Evolutionary conservation across 176 grass and related monocot genomes (phyloP).

Genomic region (Otatea glauca): DNA sequence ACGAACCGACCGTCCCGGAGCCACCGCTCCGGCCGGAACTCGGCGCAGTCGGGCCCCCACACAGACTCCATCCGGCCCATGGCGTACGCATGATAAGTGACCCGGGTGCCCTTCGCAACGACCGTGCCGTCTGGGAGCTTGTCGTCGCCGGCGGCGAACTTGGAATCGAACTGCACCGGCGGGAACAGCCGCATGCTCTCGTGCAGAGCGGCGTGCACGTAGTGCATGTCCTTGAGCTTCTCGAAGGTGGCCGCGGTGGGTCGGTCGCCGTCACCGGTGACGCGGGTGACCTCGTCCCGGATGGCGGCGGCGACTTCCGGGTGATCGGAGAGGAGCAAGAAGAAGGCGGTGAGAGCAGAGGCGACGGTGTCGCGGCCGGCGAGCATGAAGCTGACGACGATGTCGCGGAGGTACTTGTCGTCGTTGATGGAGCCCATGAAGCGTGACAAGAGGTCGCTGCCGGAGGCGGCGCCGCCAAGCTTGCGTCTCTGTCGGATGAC

Average conservation of each 20-base stretch:
- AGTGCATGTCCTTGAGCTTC: slow-evolving; percentile 75
- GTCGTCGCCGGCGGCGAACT: slow-evolving; percentile 71
- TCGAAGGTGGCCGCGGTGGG: slow-evolving; percentile 18
- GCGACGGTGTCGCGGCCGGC: slow-evolving; percentile 82
- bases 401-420: slow-evolving; percentile 81
- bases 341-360: slow-evolving; percentile 79
- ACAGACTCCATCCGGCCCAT: slow-evolving; percentile 85
- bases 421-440: slow-evolving; percentile 69
- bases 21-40: slow-evolving; percentile 89
- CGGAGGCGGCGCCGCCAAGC: slow-evolving; percentile 51
- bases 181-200: slow-evolving; percentile 89
- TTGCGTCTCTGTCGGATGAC: slow-evolving; percentile 74
- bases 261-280: not conserved
- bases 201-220: slow-evolving; percentile 72
- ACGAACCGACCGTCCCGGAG: slow-evolving; percentile 66
- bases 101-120: slow-evolving; percentile 57
- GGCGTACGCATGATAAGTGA: slow-evolving; percentile 86
- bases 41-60: slow-evolving; percentile 75
- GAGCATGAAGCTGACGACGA: slow-evolving; percentile 84
- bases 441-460: slow-evolving; percentile 73
- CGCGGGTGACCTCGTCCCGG: slow-evolving; percentile 47
- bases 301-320: slow-evolving; percentile 54
- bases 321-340: slow-evolving; percentile 70
- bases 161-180: slow-evolving; percentile 86
- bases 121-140: slow-evolving; percentile 69